Percentiles rank a stretch among this genome's conserved stretches.
phyloP scores from a whole-genome alignment of 306 rosid species.

The Vigna radiata region DNA sequence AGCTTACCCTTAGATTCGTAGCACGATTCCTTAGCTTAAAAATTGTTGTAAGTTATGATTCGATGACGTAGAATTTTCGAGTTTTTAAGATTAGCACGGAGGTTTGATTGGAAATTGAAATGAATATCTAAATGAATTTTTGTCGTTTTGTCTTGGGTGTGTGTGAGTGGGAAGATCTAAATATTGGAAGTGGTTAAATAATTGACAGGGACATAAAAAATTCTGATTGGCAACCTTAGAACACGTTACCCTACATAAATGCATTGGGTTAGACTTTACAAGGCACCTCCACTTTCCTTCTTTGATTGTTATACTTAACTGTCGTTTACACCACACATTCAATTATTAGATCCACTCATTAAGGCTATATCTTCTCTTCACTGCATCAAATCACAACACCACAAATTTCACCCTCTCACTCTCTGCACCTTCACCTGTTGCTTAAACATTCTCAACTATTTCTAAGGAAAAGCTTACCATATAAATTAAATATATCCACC shows the following conservation, averaged over 20 bases:
- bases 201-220: not conserved
- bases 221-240: not conserved
- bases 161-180: no score
- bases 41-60: no score
- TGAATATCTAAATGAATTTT: no score
- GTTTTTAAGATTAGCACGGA: not conserved
- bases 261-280: not conserved
- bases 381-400: no score
- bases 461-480: not conserved
- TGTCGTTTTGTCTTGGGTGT: no score
- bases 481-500: conserved; percentile 13
- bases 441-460: not conserved
- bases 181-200: no score
- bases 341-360: not conserved
- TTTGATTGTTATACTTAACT: not conserved
- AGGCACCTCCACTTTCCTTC: not conserved
- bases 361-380: not conserved
- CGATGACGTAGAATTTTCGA: no score
- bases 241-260: not conserved
- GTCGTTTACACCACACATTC: not conserved
- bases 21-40: no score
- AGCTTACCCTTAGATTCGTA: no score
- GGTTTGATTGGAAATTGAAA: not conserved
- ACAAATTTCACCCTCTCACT: no score
- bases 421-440: not conserved